These are phyloP conservation scores for Primulina eburnea DNA, from an alignment of 257 asterid genomes.

Conservation along the genomic window DNA sequence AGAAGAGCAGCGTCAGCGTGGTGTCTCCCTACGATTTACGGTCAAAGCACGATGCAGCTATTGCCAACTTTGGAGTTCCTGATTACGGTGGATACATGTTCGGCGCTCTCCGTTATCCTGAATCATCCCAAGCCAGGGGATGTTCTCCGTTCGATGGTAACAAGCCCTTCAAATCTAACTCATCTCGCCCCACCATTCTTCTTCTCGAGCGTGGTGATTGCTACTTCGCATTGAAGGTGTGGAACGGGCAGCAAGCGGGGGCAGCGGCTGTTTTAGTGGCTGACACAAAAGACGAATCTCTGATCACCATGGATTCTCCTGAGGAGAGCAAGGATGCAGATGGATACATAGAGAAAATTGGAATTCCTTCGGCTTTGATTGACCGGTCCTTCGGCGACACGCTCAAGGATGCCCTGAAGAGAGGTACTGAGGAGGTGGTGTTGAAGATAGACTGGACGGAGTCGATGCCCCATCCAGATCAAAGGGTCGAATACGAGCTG, in stretches of 20 bases:
- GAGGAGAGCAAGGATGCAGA: conserved; percentile 64
- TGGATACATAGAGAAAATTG: conserved; percentile 72
- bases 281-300: conserved; percentile 69
- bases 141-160: conserved; percentile 63
- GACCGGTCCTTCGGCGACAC: conserved; percentile 51
- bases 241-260: conserved; percentile 82
- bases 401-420: conserved; percentile 52
- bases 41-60: conserved; percentile 81
- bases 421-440: conserved; percentile 45
- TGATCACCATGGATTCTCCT: conserved; percentile 92
- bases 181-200: conserved; percentile 65
- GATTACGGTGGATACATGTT: conserved; percentile 81
- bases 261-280: conserved; percentile 93
- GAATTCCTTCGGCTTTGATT: conserved; percentile 74
- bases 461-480: conserved; percentile 87
- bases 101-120: conserved; percentile 66
- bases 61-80: conserved; percentile 93
- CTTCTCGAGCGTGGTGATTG: conserved; percentile 95
- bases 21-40: conserved; percentile 51
- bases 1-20: conserved; percentile 72
- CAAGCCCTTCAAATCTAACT: conserved; percentile 71
- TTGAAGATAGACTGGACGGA: conserved; percentile 82
- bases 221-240: conserved; percentile 84
- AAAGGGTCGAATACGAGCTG: conserved; percentile 74
- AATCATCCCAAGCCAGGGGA: conserved; percentile 32